A percentile compares a stretch with the other conserved stretches of the same genome.
These are phyloP conservation scores for Coleophoma crateriformis DNA, from an alignment of 2,329 filamentous ascomycete species.

Conservation along the genomic window DNA sequence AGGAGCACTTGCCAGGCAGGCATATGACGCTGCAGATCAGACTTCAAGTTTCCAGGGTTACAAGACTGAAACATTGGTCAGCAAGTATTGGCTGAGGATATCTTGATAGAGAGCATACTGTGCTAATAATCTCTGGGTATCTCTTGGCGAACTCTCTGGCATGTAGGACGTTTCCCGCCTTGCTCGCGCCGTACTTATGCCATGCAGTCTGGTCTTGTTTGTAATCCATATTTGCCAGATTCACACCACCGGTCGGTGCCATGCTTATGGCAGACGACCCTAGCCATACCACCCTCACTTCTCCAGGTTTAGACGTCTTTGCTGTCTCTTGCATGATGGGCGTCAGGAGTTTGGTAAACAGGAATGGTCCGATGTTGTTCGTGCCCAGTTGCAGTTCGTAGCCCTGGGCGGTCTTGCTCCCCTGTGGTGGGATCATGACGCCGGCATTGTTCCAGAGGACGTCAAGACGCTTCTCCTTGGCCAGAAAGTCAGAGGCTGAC, in stretches of 20 bases:
- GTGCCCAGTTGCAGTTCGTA: slow-evolving; percentile 31
- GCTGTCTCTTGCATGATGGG: slow-evolving; percentile 28
- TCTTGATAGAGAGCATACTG: slow-evolving; percentile 9
- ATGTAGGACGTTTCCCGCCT: slow-evolving; percentile 20
- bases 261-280: slow-evolving; percentile 20
- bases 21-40: slow-evolving; percentile 12
- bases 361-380: slow-evolving; percentile 30
- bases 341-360: slow-evolving; percentile 31
- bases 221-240: slow-evolving; percentile 19
- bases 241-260: slow-evolving; percentile 13
- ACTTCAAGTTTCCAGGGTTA: slow-evolving; percentile 24
- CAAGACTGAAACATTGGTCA: slow-evolving; percentile 11
- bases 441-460: slow-evolving; percentile 35
- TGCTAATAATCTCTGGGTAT: slow-evolving; percentile 18
- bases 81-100: not conserved
- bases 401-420: slow-evolving; percentile 27
- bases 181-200: slow-evolving; percentile 19
- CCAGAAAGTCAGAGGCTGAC: slow-evolving; percentile 29
- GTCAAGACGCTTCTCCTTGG: slow-evolving; percentile 29
- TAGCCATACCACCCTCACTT: slow-evolving; percentile 29
- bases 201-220: slow-evolving; percentile 9
- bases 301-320: slow-evolving; percentile 13
- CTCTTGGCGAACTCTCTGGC: slow-evolving; percentile 16
- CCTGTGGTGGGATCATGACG: slow-evolving; percentile 30
- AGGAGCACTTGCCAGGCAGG: slow-evolving; percentile 6